phyloP scores from a whole-genome alignment of 2,329 filamentous ascomycete species.

The Microsporum canis region DNA sequence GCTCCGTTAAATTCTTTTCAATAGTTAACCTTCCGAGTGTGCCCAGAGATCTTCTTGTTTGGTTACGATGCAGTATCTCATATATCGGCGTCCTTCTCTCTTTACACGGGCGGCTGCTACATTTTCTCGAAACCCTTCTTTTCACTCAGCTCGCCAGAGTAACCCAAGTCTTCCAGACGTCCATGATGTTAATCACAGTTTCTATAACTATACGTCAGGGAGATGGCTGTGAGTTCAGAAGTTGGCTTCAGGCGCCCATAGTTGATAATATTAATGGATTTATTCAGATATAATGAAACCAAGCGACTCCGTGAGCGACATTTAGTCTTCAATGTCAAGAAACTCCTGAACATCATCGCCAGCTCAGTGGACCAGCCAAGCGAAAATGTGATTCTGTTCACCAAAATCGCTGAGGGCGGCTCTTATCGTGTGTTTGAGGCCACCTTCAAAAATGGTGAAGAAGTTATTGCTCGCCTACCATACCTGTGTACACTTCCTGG shows the following conservation, averaged over 20 bases:
- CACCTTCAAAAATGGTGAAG: constrained; percentile 20
- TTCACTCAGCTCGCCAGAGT: not conserved
- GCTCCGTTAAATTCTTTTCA: too few relatives aligned
- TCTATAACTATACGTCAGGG: constrained; percentile 17
- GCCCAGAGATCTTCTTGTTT: not conserved
- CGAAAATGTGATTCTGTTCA: constrained; percentile 16
- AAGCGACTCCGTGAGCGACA: constrained; percentile 14
- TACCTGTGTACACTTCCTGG: constrained; percentile 22
- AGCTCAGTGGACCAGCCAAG: constrained; percentile 6
- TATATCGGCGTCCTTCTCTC: not conserved
- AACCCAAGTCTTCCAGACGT: not conserved
- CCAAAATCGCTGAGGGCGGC: constrained; percentile 27
- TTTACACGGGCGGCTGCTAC: not conserved
- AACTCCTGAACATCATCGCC: constrained; percentile 14
- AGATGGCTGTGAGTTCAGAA: constrained; percentile 18
- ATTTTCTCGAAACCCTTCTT: not conserved
- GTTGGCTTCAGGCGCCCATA: not conserved
- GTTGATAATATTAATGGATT: too few relatives aligned
- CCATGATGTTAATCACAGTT: constrained; percentile 1
- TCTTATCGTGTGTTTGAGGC: constrained; percentile 27
- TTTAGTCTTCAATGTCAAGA: constrained; percentile 16
- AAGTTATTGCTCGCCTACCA: constrained; percentile 24
- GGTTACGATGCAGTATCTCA: not conserved
- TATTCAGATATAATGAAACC: constrained; percentile 14
- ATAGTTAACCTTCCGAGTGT: too few relatives aligned